A percentile compares a stretch with the other conserved stretches of the same genome.
These are phyloP conservation scores for Nakazawaea anatomiae DNA, from an alignment of 805 yeast genomes.

Conservation along the genomic window DNA sequence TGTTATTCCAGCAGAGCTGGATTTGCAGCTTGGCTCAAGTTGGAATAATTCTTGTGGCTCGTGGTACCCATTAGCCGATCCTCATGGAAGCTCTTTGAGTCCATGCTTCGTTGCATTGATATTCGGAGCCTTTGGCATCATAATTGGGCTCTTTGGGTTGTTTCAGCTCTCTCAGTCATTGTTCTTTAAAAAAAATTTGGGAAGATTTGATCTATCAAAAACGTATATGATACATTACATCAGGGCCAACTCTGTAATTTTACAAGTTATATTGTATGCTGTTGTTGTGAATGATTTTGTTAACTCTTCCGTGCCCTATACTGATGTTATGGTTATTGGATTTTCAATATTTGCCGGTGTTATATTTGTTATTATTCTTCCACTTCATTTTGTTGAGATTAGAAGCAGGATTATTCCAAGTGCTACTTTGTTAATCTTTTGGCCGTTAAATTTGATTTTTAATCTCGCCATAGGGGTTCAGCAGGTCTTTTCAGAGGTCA, in stretches of 20 bases:
- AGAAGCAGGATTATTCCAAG: slow-evolving; percentile 31
- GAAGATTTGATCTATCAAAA: neutral
- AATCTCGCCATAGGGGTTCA: slow-evolving; percentile 5
- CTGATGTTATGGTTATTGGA: slow-evolving; percentile 7
- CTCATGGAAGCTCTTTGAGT: slow-evolving; percentile 20
- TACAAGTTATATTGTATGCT: slow-evolving; percentile 8
- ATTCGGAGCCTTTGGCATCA: slow-evolving; percentile 8
- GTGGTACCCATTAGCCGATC: slow-evolving; percentile 18
- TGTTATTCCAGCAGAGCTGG: neutral
- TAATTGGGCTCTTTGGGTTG: slow-evolving; percentile 15
- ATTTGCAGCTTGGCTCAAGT: neutral
- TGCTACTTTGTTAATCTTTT: slow-evolving; percentile 33
- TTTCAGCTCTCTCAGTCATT: slow-evolving; percentile 15
- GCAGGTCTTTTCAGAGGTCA: slow-evolving; percentile 7
- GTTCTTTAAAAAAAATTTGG: slow-evolving; percentile 2
- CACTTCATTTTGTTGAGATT: slow-evolving; percentile 39
- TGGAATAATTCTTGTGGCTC: slow-evolving; percentile 11
- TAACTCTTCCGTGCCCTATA: neutral
- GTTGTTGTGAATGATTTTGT: neutral
- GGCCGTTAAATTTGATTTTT: slow-evolving; percentile 26
- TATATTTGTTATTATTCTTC: slow-evolving; percentile 25
- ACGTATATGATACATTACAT: slow-evolving; percentile 7
- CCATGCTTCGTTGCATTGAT: slow-evolving; percentile 24
- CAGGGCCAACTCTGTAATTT: slow-evolving; percentile 5
- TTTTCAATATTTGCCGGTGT: slow-evolving; percentile 13